Percentiles rank a stretch among this genome's conserved stretches.
Evolutionary conservation across 192 early-diverging fungal genomes (phyloP).

Genomic region (Cladochytrium replicatum): DNA sequence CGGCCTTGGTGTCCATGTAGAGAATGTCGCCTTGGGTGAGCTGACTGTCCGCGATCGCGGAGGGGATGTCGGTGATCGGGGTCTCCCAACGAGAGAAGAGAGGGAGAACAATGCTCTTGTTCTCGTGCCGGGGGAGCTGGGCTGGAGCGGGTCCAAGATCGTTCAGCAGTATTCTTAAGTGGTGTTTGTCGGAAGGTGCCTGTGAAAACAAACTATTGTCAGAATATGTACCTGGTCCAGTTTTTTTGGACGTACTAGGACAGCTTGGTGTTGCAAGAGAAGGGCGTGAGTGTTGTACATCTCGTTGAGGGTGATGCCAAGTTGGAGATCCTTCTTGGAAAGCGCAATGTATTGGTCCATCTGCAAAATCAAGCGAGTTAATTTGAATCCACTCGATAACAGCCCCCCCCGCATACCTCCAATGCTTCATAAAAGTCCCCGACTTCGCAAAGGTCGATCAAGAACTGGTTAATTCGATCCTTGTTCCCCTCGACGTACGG

Average conservation of each 20-base stretch:
- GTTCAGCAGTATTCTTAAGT: constrained; percentile 64
- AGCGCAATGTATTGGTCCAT: constrained; percentile 97
- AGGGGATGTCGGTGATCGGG: constrained; percentile 56
- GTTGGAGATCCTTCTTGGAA: constrained; percentile 80
- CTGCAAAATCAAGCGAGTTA: constrained; percentile 11
- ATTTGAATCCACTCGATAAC: background rate
- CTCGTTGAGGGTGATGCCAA: constrained; percentile 90
- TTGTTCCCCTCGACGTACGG: constrained; percentile 90
- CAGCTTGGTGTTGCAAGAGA: constrained; percentile 70
- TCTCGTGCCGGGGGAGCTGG: constrained; percentile 71
- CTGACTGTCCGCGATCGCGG: constrained; percentile 62
- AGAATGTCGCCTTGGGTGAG: constrained; percentile 87
- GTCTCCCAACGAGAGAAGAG: constrained; percentile 80
- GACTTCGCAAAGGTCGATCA: constrained; percentile 87
- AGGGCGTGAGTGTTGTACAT: constrained; percentile 86
- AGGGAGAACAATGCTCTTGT: constrained; percentile 59
- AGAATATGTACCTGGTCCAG: too few relatives aligned
- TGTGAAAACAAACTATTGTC: too few relatives aligned
- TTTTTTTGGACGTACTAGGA: constrained; percentile 46
- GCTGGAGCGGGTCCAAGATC: constrained; percentile 65
- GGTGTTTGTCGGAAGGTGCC: constrained; percentile 70
- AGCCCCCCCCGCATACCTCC: constrained; percentile 35
- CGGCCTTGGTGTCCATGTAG: constrained; percentile 92
- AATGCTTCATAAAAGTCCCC: constrained; percentile 91
- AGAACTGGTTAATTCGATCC: constrained; percentile 72